Conservation (phyloP, 306 rosid genomes). For the Fragaria vesca region DNA sequence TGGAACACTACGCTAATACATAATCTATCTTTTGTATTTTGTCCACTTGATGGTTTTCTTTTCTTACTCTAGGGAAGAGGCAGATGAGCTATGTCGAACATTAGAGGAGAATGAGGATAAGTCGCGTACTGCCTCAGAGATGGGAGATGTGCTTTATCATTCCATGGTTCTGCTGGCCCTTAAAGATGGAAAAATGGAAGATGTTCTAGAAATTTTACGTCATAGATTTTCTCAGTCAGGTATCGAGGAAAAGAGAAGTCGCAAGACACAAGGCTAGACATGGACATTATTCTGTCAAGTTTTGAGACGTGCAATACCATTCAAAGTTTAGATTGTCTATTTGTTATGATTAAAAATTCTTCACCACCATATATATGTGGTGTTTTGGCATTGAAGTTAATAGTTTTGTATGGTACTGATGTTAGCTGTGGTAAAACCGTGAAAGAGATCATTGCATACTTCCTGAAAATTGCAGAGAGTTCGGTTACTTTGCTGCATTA, state of each 20-base stretch:
- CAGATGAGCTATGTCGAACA: conserved; percentile 74
- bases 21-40: neutral
- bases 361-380: neutral
- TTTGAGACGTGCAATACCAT: neutral
- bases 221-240: conserved; percentile 82
- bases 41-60: neutral
- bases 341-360: neutral
- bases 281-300: neutral
- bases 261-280: conserved; percentile 22
- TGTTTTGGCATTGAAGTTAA: neutral
- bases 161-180: conserved; percentile 68
- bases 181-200: conserved; percentile 75
- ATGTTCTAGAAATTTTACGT: conserved; percentile 67
- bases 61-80: conserved; percentile 65
- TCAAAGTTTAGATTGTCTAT: neutral
- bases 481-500: too few species aligned
- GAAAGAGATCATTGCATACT: too few species aligned
- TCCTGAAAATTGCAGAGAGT: too few species aligned
- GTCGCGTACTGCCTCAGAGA: conserved; percentile 71
- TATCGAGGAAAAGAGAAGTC: conserved; percentile 71
- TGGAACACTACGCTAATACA: neutral
- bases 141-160: conserved; percentile 85
- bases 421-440: too few species aligned
- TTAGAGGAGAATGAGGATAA: conserved; percentile 67
- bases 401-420: neutral